phyloP scores from a whole-genome alignment of 139 green algal genomes.

The Zygnema circumcarinatum region DNA sequence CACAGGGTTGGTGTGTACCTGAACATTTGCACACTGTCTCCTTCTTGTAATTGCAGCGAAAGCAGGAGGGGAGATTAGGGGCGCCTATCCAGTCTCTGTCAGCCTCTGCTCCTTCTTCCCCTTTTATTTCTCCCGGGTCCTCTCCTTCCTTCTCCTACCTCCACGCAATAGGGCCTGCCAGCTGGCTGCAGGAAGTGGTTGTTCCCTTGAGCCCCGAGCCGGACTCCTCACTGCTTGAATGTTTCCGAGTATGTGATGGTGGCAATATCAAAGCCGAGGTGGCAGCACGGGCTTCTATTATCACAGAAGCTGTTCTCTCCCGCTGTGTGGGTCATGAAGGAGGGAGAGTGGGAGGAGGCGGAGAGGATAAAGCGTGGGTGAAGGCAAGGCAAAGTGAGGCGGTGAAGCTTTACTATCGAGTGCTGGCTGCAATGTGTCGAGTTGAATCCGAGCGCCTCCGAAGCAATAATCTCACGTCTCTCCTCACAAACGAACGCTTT shows the following conservation, averaged over 20 bases:
- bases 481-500: conserved; percentile 53
- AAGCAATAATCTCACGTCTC: conserved; percentile 17
- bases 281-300: not conserved
- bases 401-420: conserved; percentile 74
- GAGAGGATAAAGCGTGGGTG: conserved; percentile 22
- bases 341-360: not conserved
- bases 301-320: not conserved
- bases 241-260: not conserved
- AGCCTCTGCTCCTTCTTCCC: not conserved
- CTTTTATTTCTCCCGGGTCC: not conserved
- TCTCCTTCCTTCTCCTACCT: not conserved
- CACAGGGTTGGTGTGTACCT: not conserved
- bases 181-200: not conserved
- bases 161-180: not conserved
- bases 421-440: conserved; percentile 70
- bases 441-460: conserved; percentile 11
- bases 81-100: not conserved
- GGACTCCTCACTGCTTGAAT: not conserved
- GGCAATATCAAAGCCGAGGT: not conserved
- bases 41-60: not conserved
- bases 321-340: not conserved
- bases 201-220: not conserved
- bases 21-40: not conserved
- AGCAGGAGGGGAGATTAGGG: not conserved
- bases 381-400: conserved; percentile 54